A percentile compares a stretch with the other conserved stretches of the same genome.
These are phyloP conservation scores for Sequoia sempervirens DNA, from an alignment of 75 land plant species.

Conservation along the genomic window DNA sequence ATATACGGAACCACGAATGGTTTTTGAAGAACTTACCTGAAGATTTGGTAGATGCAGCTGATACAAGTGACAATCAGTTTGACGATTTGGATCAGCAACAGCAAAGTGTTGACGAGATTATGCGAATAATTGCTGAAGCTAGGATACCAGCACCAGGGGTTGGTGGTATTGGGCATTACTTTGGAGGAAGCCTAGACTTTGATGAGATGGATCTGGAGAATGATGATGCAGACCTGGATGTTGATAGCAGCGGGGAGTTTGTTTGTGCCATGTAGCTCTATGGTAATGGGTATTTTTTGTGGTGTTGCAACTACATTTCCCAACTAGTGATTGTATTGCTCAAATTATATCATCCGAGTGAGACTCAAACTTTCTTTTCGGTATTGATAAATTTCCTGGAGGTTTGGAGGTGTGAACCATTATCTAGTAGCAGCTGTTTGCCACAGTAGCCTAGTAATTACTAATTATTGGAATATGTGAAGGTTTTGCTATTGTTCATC, in stretches of 20 bases:
- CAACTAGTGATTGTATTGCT: not conserved
- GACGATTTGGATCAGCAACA: conserved; percentile 68
- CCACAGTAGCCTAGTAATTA: not conserved
- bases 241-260: conserved; percentile 86
- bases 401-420: not conserved
- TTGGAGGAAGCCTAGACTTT: conserved; percentile 48
- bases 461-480: not conserved
- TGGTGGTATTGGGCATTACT: conserved; percentile 24
- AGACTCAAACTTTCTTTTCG: not conserved
- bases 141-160: conserved; percentile 60
- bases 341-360: not conserved
- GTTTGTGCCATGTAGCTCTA: conserved; percentile 51
- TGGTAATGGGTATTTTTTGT: not conserved
- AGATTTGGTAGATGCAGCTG: conserved; percentile 63
- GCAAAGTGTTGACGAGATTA: conserved; percentile 76
- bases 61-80: conserved; percentile 35
- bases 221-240: conserved; percentile 61
- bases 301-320: not conserved
- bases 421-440: not conserved
- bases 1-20: conserved; percentile 83
- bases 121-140: conserved; percentile 77
- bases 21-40: conserved; percentile 82
- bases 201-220: conserved; percentile 58
- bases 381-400: not conserved
- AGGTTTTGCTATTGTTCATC: not conserved